A percentile compares a stretch with the other conserved stretches of the same genome.
phyloP scores from a whole-genome alignment of 192 early-diverging fungal species.

The Thamnidium elegans region DNA sequence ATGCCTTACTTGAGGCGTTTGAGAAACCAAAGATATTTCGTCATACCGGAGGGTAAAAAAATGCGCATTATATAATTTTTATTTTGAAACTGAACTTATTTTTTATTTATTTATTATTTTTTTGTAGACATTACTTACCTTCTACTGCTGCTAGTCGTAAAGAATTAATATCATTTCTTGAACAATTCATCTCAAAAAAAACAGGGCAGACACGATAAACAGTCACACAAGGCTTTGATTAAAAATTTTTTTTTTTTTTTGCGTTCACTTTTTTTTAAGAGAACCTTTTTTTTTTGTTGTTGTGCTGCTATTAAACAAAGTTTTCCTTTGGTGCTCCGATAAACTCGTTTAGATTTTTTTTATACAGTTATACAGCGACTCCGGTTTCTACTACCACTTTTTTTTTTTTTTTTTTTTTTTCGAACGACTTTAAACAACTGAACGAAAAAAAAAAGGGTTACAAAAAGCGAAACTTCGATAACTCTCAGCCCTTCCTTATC shows the following conservation, averaged over 20 bases:
- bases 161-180: neutral
- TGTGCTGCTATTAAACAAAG: constrained; percentile 3
- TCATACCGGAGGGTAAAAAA: constrained; percentile 31
- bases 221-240: too few relatives aligned
- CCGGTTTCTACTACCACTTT: neutral
- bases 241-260: too few relatives aligned
- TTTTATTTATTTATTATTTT: neutral
- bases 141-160: constrained; percentile 3
- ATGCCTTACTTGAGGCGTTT: constrained; percentile 16
- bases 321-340: constrained; percentile 2
- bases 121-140: constrained; percentile 13
- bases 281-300: too few relatives aligned
- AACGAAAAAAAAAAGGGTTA: too few relatives aligned
- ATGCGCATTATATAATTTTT: too few relatives aligned
- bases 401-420: constrained; percentile 1
- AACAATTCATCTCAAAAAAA: neutral
- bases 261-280: too few relatives aligned
- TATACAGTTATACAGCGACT: too few relatives aligned
- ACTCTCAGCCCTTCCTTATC: neutral
- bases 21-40: constrained; percentile 13
- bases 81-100: neutral
- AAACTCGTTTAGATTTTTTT: neutral
- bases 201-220: too few relatives aligned
- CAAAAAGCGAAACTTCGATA: too few relatives aligned
- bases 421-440: neutral